Base-by-base conservation (phyloP, 805 yeast species). In the Cyberlindnera misumaiensis region DNA sequence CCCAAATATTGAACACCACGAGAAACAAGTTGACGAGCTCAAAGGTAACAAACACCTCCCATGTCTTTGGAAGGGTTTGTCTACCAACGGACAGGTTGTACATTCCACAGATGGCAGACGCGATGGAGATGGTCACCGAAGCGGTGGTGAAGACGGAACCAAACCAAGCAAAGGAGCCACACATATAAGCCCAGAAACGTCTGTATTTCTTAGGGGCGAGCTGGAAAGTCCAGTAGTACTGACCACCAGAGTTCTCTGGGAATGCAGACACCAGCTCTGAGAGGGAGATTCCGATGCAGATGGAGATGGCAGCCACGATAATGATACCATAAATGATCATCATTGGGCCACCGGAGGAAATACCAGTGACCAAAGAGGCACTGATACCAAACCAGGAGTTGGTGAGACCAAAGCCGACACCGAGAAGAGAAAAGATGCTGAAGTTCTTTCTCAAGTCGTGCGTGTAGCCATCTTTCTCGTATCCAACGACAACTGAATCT, bases 101-200 rank as follows among this genome's bases (percentile, higher is more conserved):
- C 65, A 77, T 67, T 0, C 82, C 83, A 33, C 73, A 68, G 15
- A 73, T 51, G 17, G 72, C 68, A 11, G 68, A 56, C 4, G 79
- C 78, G 30, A 77, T 61, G 3, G 80, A 65, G 25, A 79, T 56
- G 5, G 77, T 70, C 13, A 74, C 75, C 1, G 82, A 73, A 6
- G 83, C 80, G 36, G 74, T 67, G 9, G 83, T 75, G 56, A 78
- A 78, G 13, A 78, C 62, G 3, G 83, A 56, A 10, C 83, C 83
- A 26, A 73, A 70, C 72, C 77, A 74, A 27, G 80, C 80, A 44
- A 74, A 65, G 15, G 78, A 67, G n/a, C 83, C 84, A 45, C 79
- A 73, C 59, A 68, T 46, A 49, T 70, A 78, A 8, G 78, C 72
- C 50, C 62, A 56, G 40, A 72, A 69, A 12, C 57, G 39, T 38